Conservation (phyloP, 2,329 filamentous ascomycete species). For the Exophiala xenobiotica region DNA sequence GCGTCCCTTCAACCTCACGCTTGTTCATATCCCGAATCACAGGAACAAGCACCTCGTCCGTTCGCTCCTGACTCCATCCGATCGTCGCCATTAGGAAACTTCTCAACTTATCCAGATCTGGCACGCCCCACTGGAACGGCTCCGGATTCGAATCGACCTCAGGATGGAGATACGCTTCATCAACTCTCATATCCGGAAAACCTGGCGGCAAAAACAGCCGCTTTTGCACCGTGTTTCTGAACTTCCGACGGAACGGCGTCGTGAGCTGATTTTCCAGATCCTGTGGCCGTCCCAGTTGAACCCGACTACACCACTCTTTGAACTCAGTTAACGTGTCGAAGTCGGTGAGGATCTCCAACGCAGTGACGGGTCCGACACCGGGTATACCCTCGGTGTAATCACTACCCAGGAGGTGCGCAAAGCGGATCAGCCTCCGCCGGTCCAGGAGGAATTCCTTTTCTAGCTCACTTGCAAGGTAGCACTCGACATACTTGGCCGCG, state of each 20-base stretch:
- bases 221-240: slow-evolving; percentile 70
- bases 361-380: slow-evolving; percentile 90
- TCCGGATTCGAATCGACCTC: slow-evolving; percentile 79
- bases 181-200: slow-evolving; percentile 78
- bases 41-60: slow-evolving; percentile 91
- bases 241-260: slow-evolving; percentile 76
- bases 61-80: slow-evolving; percentile 87
- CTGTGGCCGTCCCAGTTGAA: slow-evolving; percentile 67
- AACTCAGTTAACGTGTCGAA: slow-evolving; percentile 74
- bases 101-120: slow-evolving; percentile 81
- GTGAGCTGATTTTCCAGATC: slow-evolving; percentile 57
- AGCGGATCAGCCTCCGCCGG: slow-evolving; percentile 79
- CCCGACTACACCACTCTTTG: slow-evolving; percentile 79
- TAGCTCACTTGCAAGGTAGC: slow-evolving; percentile 80
- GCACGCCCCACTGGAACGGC: slow-evolving; percentile 91
- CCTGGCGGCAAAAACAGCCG: slow-evolving; percentile 81
- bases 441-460: slow-evolving; percentile 86
- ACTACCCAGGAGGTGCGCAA: slow-evolving; percentile 86
- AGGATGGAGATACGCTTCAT: slow-evolving; percentile 78
- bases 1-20: slow-evolving; percentile 82
- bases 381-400: slow-evolving; percentile 94
- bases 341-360: slow-evolving; percentile 89
- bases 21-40: slow-evolving; percentile 95
- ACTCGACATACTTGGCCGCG: slow-evolving; percentile 95
- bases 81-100: slow-evolving; percentile 87